Evolutionary conservation across 148 eudicot genomes (phyloP), one percentile per base, ranked within the genome.

Genomic region (Diospyros lotus): DNA sequence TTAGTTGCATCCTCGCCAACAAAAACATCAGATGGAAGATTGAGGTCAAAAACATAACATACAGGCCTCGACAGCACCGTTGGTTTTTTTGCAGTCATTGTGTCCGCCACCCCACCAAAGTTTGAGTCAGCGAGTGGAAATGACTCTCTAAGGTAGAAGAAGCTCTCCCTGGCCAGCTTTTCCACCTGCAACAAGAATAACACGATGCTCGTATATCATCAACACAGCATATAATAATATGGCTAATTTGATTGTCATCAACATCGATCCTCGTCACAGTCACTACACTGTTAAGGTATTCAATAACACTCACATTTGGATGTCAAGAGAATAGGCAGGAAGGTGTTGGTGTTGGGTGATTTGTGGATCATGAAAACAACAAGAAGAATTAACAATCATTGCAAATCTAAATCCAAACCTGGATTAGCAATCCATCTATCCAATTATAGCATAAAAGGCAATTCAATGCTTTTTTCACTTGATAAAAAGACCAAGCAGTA

Each of bases 121-220:
- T 82, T 89, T 56, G 80, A 66, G 74, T 95, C 98, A 62, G 88
- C 92, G 54, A 80, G 92, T 9, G 84, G 88, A 75, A 89, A 90
- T 10, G 98, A 95, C 72, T 84, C 86, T 42, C 54, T 83, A 2
- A 92, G 88, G 77, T 85, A 84, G 80, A 95, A 92, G 88, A 87
- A 89, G 82, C 93, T 81, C 9, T 92, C 96, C 60, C 86, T 82
- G 1, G 80, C 96, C 88, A 90, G 53, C 79, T 82, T 95, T 80
- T 92, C 98, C 76, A 87, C 92, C 98, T 95, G 90, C 68, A 54
- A 74, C 62, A 80, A 60, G 67, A 77, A 13, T 11, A 61, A 75
- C 43, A 41, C 66, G 65, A 60, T 77, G 50, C 66, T 72, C 76
- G 72, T 28, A 28, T 28, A 28, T 28, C 11, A 67, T 41, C 14